Evolutionary conservation across 306 rosid genomes (phyloP).

Genomic region (Hippophae rhamnoides): DNA sequence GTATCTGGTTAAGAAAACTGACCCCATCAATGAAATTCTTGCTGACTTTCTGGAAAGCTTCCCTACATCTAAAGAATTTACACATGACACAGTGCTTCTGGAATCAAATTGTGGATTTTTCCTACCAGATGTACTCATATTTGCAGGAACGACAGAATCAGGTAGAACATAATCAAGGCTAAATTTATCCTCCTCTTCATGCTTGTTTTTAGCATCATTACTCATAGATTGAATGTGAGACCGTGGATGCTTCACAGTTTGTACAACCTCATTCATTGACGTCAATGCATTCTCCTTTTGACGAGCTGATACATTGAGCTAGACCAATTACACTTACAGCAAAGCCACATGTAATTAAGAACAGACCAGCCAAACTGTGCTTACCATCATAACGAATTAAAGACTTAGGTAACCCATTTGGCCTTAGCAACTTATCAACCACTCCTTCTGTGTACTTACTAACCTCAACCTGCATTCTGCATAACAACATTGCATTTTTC

Average conservation of each 20-base stretch:
- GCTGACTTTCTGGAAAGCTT: slow-evolving; percentile 36
- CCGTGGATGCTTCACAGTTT: slow-evolving; percentile 59
- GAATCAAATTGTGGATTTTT: slow-evolving; percentile 32
- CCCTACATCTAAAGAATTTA: slow-evolving; percentile 23
- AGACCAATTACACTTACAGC: slow-evolving; percentile 18
- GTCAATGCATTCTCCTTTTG: slow-evolving; percentile 74
- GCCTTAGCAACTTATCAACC: slow-evolving; percentile 53
- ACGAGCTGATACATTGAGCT: slow-evolving; percentile 53
- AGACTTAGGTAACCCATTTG: slow-evolving; percentile 78
- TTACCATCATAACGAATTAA: slow-evolving; percentile 73
- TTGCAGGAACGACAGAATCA: slow-evolving; percentile 39
- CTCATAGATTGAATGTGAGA: slow-evolving; percentile 28
- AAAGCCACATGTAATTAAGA: slow-evolving; percentile 10
- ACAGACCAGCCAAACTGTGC: slow-evolving; percentile 6
- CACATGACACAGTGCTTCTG: slow-evolving; percentile 21
- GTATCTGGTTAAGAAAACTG: slow-evolving; percentile 14
- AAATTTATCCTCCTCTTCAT: slow-evolving; percentile 41
- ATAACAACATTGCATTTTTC: slow-evolving; percentile 15
- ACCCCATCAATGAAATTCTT: slow-evolving; percentile 46
- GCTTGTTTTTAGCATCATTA: slow-evolving; percentile 29
- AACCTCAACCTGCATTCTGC: slow-evolving; percentile 99
- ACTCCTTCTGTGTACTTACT: slow-evolving; percentile 89
- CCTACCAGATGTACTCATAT: slow-evolving; percentile 24
- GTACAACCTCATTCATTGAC: slow-evolving; percentile 81
- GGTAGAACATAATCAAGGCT: slow-evolving; percentile 47